Percentiles rank a stretch among this genome's conserved stretches.
These are phyloP conservation scores for Globomyces sp. DNA, from an alignment of 371 early-diverging fungal genomes.

Conservation along the genomic window DNA sequence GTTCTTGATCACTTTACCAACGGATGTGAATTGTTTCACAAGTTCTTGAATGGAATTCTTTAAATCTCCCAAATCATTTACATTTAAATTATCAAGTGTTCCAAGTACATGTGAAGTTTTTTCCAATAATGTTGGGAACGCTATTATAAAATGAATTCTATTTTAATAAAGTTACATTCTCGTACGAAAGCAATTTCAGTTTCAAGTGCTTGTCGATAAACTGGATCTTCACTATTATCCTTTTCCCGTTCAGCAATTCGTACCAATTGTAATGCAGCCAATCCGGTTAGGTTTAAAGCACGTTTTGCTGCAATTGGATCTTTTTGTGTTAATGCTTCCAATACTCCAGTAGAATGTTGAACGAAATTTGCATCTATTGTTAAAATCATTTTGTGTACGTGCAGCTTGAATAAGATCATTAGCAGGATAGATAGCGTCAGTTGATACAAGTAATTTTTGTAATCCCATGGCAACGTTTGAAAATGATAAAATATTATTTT, in stretches of 20 bases:
- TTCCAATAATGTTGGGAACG: not conserved
- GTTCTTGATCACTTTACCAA: constrained; percentile 11
- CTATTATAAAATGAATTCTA: not conserved
- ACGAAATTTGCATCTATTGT: constrained; percentile 5
- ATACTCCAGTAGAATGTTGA: constrained; percentile 1
- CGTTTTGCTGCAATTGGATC: not conserved
- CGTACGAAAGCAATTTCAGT: constrained; percentile 10
- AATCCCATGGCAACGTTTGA: constrained; percentile 31
- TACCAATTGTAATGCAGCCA: constrained; percentile 35
- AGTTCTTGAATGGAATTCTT: constrained; percentile 5
- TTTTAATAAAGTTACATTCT: constrained; percentile 12
- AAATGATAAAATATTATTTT: not conserved
- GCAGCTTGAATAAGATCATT: constrained; percentile 37
- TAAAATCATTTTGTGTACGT: constrained; percentile 16
- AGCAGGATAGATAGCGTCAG: constrained; percentile 41
- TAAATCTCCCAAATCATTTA: constrained; percentile 6
- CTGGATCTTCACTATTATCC: constrained; percentile 37
- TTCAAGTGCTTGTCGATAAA: constrained; percentile 18
- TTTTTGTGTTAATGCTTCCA: constrained; percentile 7
- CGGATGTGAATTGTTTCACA: constrained; percentile 4
- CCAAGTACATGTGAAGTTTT: too few relatives aligned
- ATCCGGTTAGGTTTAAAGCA: constrained; percentile 1
- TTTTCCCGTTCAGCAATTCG: constrained; percentile 31
- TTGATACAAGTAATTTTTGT: constrained; percentile 25
- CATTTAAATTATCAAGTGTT: not conserved